A percentile compares a stretch with the other conserved stretches of the same genome.
Evolutionary conservation across 495 filamentous ascomycete genomes (phyloP).

Genomic region (Trichoderma erinaceum): DNA sequence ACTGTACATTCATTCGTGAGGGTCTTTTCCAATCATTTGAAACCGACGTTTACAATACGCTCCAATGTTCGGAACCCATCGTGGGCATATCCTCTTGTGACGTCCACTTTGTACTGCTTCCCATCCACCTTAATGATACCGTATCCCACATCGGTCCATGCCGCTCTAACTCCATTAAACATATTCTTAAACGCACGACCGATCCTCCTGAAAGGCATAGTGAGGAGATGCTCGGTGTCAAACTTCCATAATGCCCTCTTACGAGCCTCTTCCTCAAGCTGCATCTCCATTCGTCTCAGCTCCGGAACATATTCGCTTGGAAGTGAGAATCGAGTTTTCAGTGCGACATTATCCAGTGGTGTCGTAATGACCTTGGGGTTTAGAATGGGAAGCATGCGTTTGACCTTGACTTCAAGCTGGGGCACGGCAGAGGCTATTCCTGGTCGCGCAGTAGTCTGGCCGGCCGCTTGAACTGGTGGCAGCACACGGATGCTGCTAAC

Average conservation of each 20-base stretch:
- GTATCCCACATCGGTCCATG: conserved; percentile 44
- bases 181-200: conserved; percentile 25
- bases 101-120: conserved; percentile 43
- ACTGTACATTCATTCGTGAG: not conserved
- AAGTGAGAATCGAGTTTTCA: conserved; percentile 34
- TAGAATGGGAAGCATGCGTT: conserved; percentile 32
- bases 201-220: conserved; percentile 43
- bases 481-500: conserved; percentile 39
- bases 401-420: conserved; percentile 34
- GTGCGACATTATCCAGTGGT: conserved; percentile 31
- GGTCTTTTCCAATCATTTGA: not conserved
- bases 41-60: conserved; percentile 29
- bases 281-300: conserved; percentile 20
- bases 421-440: not conserved
- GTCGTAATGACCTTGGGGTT: conserved; percentile 28
- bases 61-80: conserved; percentile 48
- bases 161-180: conserved; percentile 31
- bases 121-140: conserved; percentile 32
- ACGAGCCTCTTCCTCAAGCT: conserved; percentile 28
- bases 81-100: conserved; percentile 42
- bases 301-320: conserved; percentile 23
- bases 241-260: conserved; percentile 26
- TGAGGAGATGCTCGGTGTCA: conserved; percentile 42
- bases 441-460: conserved; percentile 8
- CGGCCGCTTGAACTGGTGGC: conserved; percentile 16